Base-by-base conservation (phyloP, 495 filamentous ascomycete genomes). In the Acidomyces sp. region DNA sequence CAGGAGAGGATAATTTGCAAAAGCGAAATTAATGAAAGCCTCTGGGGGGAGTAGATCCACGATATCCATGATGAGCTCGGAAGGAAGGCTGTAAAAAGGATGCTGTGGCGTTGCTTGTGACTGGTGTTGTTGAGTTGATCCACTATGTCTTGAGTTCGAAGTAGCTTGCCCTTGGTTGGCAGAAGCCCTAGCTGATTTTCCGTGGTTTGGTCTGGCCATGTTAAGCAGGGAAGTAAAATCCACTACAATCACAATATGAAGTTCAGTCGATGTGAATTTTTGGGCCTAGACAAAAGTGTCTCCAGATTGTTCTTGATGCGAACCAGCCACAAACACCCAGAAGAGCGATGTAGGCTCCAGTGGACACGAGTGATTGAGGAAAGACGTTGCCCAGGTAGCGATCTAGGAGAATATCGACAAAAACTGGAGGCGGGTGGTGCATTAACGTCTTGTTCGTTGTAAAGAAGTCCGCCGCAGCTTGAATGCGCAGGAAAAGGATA, bases 381-480 rank as follows among this genome's bases (percentile, higher is more conserved):
- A 67, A 53, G 16, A 62, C 41, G 55, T 65, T 63, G 15, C 56
- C 37, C n/a, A 67, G 20, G 43, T 54, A 95, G 16, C 85, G 85
- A 62, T 97, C 90, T 18, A 97, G 73, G 56, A 95, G 84, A 37
- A 97, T 69, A 58, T 97, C 87, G 15, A 79, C 83, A 39, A 68
- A 59, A 16, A 95, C 85, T 1, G 74, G 68, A 2, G 82, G 80
- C 9, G 84, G 79, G 48, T 72, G 49, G 34, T 63, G 55, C 88
- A 96, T 95, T 48, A 94, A 66, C 2, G 71, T 69, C 32, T 64
- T 54, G 46, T 95, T 72, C 24, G 68, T 59, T 13, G 81, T 79
- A 59, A 77, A 92, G 64, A 85, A 97, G 43, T 85, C 85, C 39
- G 90, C 85, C 9, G 77, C 74, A 6, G 87, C 71, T 38, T 69